phyloP scores from a whole-genome alignment of 805 yeast species.

The Candida multigemmis region DNA sequence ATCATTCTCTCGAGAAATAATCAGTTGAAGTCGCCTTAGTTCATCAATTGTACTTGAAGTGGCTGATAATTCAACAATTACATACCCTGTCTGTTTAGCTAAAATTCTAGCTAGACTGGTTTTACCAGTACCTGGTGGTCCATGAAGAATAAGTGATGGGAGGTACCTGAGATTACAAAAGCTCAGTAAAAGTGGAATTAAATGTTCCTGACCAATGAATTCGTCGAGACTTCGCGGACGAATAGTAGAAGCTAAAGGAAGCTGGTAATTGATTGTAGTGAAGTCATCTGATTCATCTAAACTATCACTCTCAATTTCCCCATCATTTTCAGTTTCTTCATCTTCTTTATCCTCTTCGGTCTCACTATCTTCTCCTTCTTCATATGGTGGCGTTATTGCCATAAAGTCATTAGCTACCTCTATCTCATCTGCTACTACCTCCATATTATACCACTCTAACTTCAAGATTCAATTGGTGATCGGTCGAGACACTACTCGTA shows the following conservation, averaged over 20 bases:
- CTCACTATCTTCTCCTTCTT: too few species aligned
- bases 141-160: conserved; percentile 88
- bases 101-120: conserved; percentile 71
- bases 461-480: too few species aligned
- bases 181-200: conserved; percentile 63
- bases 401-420: too few species aligned
- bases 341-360: too few species aligned
- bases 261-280: too few species aligned
- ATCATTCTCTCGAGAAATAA: conserved; percentile 33
- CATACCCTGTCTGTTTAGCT: conserved; percentile 43
- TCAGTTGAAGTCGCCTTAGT: conserved; percentile 49
- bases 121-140: conserved; percentile 95
- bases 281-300: too few species aligned
- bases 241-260: conserved; percentile 69
- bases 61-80: conserved; percentile 79
- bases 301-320: too few species aligned
- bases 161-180: conserved; percentile 55
- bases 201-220: conserved; percentile 79
- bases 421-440: too few species aligned
- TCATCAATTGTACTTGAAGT: conserved; percentile 64
- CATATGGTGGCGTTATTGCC: too few species aligned
- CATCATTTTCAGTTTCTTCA: too few species aligned
- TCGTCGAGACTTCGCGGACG: conserved; percentile 66
- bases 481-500: too few species aligned
- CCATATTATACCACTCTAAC: too few species aligned